phyloP scores from a whole-genome alignment of 768 basidiomycete genomes.

The Suillus subalutaceus region DNA sequence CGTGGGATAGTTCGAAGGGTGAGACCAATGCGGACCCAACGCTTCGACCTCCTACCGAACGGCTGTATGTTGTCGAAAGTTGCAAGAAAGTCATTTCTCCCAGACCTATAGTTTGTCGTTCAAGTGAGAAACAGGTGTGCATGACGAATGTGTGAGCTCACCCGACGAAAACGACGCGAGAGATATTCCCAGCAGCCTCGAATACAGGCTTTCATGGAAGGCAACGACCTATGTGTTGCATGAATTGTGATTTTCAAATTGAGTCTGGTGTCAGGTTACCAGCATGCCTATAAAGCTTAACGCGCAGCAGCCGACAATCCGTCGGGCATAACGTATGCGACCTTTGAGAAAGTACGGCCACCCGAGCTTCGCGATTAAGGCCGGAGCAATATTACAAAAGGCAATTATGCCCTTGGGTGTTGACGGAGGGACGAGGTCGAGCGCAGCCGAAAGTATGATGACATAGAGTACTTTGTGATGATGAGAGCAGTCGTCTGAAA shows the following conservation, averaged over 20 bases:
- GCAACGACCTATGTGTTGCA: constrained; percentile 69
- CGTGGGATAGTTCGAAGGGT: not conserved
- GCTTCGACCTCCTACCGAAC: constrained; percentile 73
- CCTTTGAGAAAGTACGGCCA: constrained; percentile 94
- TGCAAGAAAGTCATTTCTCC: constrained; percentile 96
- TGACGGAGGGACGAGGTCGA: constrained; percentile 89
- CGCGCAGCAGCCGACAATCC: constrained; percentile 74
- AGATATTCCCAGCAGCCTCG: constrained; percentile 79
- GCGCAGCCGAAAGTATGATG: constrained; percentile 92
- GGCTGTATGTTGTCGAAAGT: constrained; percentile 81
- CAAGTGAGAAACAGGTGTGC: constrained; percentile 6
- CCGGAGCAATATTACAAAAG: constrained; percentile 93
- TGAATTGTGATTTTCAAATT: not conserved
- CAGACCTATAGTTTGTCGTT: constrained; percentile 55
- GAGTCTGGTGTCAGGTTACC: constrained; percentile 47
- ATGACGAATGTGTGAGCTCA: constrained; percentile 26
- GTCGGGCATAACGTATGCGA: constrained; percentile 74
- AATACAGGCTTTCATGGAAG: constrained; percentile 60
- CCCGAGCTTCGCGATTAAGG: constrained; percentile 82
- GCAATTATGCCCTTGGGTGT: constrained; percentile 95
- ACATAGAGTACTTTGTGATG: constrained; percentile 79
- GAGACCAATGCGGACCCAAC: constrained; percentile 61
- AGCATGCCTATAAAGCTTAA: constrained; percentile 86
- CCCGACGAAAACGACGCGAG: constrained; percentile 89
- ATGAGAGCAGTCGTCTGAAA: not conserved